A percentile compares a stretch with the other conserved stretches of the same genome.
Conservation (phyloP, 805 yeast species). For the Ogataea chonburiensis region DNA sequence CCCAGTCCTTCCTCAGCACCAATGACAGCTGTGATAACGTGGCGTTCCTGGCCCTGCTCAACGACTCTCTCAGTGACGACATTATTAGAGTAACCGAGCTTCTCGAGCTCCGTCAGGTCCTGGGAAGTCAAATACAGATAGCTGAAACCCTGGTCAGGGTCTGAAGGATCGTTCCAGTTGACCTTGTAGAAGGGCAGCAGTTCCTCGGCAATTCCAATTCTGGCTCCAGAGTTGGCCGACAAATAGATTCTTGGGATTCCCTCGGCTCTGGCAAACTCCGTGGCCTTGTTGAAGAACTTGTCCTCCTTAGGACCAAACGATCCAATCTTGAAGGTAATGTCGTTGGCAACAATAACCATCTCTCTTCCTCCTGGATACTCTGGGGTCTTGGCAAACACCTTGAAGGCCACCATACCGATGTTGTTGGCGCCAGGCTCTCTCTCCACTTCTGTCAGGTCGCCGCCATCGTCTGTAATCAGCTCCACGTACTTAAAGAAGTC, state of each 20-base stretch:
- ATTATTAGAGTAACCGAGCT: conserved; percentile 56
- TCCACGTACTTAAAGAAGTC: conserved; percentile 79
- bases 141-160: conserved; percentile 83
- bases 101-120: conserved; percentile 54
- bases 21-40: conserved; percentile 77
- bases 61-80: conserved; percentile 77
- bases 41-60: conserved; percentile 81
- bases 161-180: conserved; percentile 80
- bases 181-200: conserved; percentile 84
- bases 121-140: conserved; percentile 81
- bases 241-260: conserved; percentile 96
- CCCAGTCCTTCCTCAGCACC: conserved; percentile 97
- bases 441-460: conserved; percentile 78
- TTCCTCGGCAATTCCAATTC: conserved; percentile 98
- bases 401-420: conserved; percentile 98
- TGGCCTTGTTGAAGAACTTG: conserved; percentile 84
- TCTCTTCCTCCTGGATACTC: conserved; percentile 97
- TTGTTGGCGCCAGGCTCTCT: conserved; percentile 96
- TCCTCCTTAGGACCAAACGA: conserved; percentile 98
- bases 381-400: conserved; percentile 86
- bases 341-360: conserved; percentile 91
- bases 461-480: conserved; percentile 80
- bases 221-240: conserved; percentile 98
- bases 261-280: conserved; percentile 82
- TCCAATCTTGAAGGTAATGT: conserved; percentile 96